phyloP scores from a whole-genome alignment of 345 rosid genomes.

The Raphanus raphanistrum region DNA sequence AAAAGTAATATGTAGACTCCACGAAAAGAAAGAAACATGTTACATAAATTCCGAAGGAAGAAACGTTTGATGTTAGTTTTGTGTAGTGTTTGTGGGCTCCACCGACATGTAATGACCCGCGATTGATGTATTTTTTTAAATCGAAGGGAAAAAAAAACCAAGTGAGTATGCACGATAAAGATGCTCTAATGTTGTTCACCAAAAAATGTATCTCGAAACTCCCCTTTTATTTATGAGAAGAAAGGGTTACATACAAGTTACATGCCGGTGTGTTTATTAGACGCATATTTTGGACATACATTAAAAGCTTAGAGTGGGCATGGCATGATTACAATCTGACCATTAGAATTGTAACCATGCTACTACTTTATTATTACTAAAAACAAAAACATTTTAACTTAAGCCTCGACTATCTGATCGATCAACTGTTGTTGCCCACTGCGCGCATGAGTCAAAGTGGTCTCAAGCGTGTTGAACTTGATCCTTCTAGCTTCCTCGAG shows the following conservation, averaged over 20 bases:
- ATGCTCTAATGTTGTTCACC: too few relatives aligned
- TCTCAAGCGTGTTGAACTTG: constrained; percentile 53
- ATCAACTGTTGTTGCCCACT: constrained; percentile 32
- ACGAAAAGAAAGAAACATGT: too few relatives aligned
- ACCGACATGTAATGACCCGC: too few relatives aligned
- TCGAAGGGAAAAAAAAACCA: too few relatives aligned
- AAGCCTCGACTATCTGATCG: constrained; percentile 56
- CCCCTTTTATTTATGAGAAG: constrained; percentile 32
- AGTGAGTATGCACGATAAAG: too few relatives aligned
- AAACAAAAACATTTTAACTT: constrained; percentile 14
- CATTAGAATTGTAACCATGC: constrained; percentile 12
- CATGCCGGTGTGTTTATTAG: constrained; percentile 31
- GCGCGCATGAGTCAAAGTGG: constrained; percentile 33
- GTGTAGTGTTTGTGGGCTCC: too few relatives aligned
- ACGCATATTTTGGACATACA: constrained; percentile 23
- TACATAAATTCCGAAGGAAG: too few relatives aligned
- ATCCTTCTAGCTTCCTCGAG: constrained; percentile 59
- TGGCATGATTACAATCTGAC: constrained; percentile 14
- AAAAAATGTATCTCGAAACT: background rate
- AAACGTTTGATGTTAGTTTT: too few relatives aligned
- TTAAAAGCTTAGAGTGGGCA: constrained; percentile 9
- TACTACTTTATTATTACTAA: constrained; percentile 26
- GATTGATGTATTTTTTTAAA: too few relatives aligned
- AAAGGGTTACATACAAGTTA: constrained; percentile 30
- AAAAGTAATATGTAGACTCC: too few relatives aligned